Evolutionary conservation across 257 asterid genomes (phyloP), one percentile per base, ranked within the genome.

Genomic region (Thymus quinquecostatus): DNA sequence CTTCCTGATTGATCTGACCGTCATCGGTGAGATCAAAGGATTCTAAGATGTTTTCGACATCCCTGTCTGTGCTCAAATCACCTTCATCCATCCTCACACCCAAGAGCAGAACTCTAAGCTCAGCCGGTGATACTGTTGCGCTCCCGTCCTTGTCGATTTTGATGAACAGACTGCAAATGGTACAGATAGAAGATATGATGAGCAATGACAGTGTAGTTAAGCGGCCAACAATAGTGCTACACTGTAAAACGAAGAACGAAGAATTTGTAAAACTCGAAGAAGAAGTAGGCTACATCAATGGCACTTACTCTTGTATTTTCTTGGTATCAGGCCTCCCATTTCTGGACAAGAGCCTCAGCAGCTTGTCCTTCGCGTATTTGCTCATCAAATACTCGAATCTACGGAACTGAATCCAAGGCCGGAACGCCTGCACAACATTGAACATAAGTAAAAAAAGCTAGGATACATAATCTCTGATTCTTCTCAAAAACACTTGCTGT

Each of bases 311-410:
- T 63, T 78, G 76, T 58, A 86, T 82, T 67, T 77, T 85, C 3
- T 12, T 49, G n/a, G 70, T 27, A 70, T 86, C 85, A 40, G 91
- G 87, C 68, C 60, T 70, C 41, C 91, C 86, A 11, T 86, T 86
- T 36, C 49, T 83, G 6, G 91, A 77, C 54, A 86, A 54, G 32
- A 86, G 82, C 29, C 55, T 63, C 21, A 79, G 51, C 10, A 86
- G 75, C 80, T 83, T 86, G 80, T 86, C 82, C 77, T 84, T 78
- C 14, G 89, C 87, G 49, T 84, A 85, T 68, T 86, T 86, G 56
- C 66, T 79, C 82, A 84, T 80, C 83, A 82, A 65, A 68, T 59
- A 68, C 72, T 85, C 88, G 10, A 86, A 82, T 71, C 87, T 75
- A 27, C 92, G 70, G 64, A 60, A 50, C 72, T 84, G 92, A 77